Percentiles rank a stretch among this genome's conserved stretches.
Evolutionary conservation across 495 filamentous ascomycete species (phyloP).

Genomic region (Neurospora cerealis): DNA sequence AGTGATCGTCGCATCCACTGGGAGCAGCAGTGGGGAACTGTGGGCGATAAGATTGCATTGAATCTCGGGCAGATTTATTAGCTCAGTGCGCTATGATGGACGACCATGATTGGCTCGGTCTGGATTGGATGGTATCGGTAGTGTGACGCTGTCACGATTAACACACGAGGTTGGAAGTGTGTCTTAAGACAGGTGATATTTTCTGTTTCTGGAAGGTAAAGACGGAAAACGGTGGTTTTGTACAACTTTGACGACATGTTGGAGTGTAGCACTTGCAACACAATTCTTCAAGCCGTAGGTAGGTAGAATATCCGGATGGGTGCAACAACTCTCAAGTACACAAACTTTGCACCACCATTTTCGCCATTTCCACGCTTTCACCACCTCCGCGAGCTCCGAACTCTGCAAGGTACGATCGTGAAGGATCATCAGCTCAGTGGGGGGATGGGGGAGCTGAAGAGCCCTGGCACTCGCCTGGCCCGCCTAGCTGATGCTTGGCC

Average conservation of each 20-base stretch:
- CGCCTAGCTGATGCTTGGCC: neutral
- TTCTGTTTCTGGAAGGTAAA: neutral
- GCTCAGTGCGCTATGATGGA: neutral
- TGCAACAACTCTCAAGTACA: too few species aligned
- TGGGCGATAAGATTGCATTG: neutral
- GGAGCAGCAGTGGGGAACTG: neutral
- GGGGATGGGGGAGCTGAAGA: neutral
- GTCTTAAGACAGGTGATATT: neutral
- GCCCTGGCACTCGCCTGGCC: neutral
- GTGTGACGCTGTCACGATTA: neutral
- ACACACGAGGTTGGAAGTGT: neutral
- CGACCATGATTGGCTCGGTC: neutral
- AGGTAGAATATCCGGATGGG: neutral
- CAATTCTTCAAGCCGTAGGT: neutral
- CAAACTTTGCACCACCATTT: neutral
- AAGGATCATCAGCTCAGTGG: neutral
- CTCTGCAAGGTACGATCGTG: neutral
- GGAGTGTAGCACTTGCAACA: neutral
- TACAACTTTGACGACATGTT: neutral
- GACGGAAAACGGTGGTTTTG: neutral
- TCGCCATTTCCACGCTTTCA: neutral
- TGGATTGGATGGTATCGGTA: neutral
- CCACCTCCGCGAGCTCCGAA: neutral
- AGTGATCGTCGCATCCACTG: neutral
- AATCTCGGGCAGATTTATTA: neutral